Evolutionary conservation across 805 yeast species (phyloP), one percentile per base, ranked within the genome.

Genomic region (Lipomyces kockii): DNA sequence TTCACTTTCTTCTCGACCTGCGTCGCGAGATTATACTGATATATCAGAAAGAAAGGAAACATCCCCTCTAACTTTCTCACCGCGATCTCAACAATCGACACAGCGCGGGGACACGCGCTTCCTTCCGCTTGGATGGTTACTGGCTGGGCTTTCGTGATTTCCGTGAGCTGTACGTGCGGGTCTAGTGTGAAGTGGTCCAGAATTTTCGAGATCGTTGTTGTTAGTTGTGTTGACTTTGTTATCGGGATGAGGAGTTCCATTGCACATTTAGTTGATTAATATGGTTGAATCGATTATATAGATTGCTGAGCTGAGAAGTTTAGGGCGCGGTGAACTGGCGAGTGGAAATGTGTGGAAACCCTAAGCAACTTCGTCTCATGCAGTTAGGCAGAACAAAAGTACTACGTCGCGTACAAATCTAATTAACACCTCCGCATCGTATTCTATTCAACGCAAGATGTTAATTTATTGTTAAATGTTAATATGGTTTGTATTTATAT

Each of bases 101-200:
- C 63, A 3, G 66, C 66, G n/a, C 51, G 60, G 11, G 64, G 60
- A 20, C 62, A 53, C 35, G 62, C 67, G 29, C 59, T 3, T 9
- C 62, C 68, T 12, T 25, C 22, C 17, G 46, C 68, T n/a, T 46
- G 27, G n/a, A 61, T 22, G 22, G 59, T 20, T 6, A 22, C 55
- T 11, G 55, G 55, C n/a, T 20, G 55, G 12, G 32, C 11, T 46
- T 51, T 56, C 7, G 56, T 51, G 35, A 32, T 34, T 32, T 60
- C 62, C 14, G 43, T 52, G 22, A 59, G 62, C 43, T 29, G 55
- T 32, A 43, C 39, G 14, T 49, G 54, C 57, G 35, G 29, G 32
- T 20, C 49, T 8, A 34, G 29, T 22, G 39, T 20, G 25, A 56
- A 56, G 29, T 56, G 59, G 49, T n/a, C 43, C 2, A 56, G 25